phyloP scores from a whole-genome alignment of 2,329 filamentous ascomycete species.

The Aspergillus persii region DNA sequence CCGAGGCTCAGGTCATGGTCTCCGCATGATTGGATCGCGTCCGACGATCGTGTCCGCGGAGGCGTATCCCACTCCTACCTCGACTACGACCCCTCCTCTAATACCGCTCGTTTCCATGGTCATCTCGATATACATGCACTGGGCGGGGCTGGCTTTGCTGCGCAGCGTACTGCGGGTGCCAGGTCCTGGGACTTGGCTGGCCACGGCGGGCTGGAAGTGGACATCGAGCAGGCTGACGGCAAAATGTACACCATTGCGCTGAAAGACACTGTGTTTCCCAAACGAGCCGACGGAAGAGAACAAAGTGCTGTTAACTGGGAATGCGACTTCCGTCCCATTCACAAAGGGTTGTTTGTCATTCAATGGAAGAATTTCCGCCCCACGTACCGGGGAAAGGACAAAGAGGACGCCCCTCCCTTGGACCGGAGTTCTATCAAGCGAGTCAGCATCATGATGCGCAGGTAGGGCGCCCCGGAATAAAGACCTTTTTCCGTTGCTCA shows the following conservation, averaged over 20 bases:
- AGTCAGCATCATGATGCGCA: slow-evolving; percentile 76
- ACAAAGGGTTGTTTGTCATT: slow-evolving; percentile 50
- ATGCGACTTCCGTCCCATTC: slow-evolving; percentile 56
- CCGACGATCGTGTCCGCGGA: slow-evolving; percentile 75
- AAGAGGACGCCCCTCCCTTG: slow-evolving; percentile 59
- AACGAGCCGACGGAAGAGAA: slow-evolving; percentile 62
- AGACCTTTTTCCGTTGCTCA: slow-evolving; percentile 6
- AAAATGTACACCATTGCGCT: slow-evolving; percentile 73
- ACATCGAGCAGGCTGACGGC: slow-evolving; percentile 52
- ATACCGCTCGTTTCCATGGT: slow-evolving; percentile 60
- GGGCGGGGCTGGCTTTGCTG: slow-evolving; percentile 79
- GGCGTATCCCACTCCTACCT: slow-evolving; percentile 62
- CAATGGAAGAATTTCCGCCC: slow-evolving; percentile 65
- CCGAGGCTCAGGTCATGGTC: slow-evolving; percentile 12
- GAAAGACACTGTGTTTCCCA: slow-evolving; percentile 65
- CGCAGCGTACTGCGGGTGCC: slow-evolving; percentile 63
- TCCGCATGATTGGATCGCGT: slow-evolving; percentile 59
- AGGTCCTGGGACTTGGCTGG: slow-evolving; percentile 61
- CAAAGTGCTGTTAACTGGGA: slow-evolving; percentile 73
- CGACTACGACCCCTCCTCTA: slow-evolving; percentile 31
- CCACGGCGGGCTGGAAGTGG: slow-evolving; percentile 61
- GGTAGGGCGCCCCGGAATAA: slow-evolving; percentile 48
- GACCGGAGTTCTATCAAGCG: slow-evolving; percentile 61
- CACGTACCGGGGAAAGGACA: slow-evolving; percentile 69
- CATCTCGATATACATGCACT: slow-evolving; percentile 70